Evolutionary conservation across 768 basidiomycete genomes (phyloP).

Genomic region (Naganishia friedmannii): DNA sequence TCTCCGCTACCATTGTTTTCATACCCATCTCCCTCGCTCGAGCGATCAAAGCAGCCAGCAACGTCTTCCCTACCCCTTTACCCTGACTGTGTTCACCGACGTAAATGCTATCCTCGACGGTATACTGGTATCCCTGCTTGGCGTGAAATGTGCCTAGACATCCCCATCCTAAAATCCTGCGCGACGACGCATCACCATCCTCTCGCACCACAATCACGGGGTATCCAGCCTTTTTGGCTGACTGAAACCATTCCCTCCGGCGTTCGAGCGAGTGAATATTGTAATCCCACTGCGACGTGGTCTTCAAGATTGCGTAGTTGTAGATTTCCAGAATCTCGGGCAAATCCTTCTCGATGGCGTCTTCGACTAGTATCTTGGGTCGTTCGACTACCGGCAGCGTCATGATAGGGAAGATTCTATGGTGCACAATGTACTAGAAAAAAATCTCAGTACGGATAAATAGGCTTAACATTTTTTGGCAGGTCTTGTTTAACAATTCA

Average conservation of each 20-base stretch:
- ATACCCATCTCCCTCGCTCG: constrained; percentile 22
- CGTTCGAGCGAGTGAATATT: background rate
- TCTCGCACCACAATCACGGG: constrained; percentile 13
- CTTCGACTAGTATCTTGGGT: constrained; percentile 15
- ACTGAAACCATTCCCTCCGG: constrained; percentile 13
- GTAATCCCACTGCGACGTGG: constrained; percentile 21
- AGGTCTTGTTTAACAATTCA: too few relatives aligned
- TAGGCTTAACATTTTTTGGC: too few relatives aligned
- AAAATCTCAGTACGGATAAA: too few relatives aligned
- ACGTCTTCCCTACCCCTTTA: constrained; percentile 4
- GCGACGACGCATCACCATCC: background rate
- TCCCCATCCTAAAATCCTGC: constrained; percentile 18
- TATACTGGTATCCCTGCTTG: constrained; percentile 17
- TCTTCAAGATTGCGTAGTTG: constrained; percentile 19
- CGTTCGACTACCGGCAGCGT: background rate
- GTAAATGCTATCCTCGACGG: constrained; percentile 23
- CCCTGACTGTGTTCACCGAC: background rate
- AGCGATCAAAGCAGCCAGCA: constrained; percentile 12
- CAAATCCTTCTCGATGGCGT: constrained; percentile 2
- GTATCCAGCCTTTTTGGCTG: background rate
- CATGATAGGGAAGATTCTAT: background rate
- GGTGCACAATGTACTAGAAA: too few relatives aligned
- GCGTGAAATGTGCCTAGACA: constrained; percentile 21
- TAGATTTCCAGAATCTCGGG: constrained; percentile 23
- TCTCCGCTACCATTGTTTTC: constrained; percentile 25